Base-by-base conservation (phyloP, 2,329 filamentous ascomycete genomes). In the Epichloe aotearoae region DNA sequence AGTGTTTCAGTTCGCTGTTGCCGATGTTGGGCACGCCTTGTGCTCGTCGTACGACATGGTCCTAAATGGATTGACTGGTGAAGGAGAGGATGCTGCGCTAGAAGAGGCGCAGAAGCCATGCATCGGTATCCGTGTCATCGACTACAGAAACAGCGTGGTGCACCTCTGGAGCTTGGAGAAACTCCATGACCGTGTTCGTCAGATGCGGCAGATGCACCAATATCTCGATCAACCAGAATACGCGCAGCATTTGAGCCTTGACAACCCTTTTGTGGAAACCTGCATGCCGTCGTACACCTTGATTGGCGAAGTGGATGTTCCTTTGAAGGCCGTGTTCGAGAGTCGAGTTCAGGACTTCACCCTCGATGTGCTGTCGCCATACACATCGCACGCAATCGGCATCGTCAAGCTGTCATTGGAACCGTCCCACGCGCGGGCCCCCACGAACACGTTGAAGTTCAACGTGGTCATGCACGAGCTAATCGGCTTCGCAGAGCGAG, bases 391-490 rank as follows among this genome's bases (percentile, higher is more conserved):
- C 59, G 87, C 88, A 8, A 81, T 97, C 53, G 93, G 91, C 43
- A 91, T 96, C 50, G 80, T 98, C 57, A 87, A 89, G 61, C 72
- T 98, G 38, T 91, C 91, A 0, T 72, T 98, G 6, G 93, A 98
- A 63, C 93, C 93, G 14, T 97, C 91, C 0, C 91, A 88, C 46
- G 90, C 91, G 2, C 84, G 94, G 60, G 91, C 90, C 4, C 4
- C 93, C 14, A 86, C 88, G 12, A 93, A 87, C 52, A 96, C 88
- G 2, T 72, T 97, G 52, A 98, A 97, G 64, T 98, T 98, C 71
- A 98, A 97, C 61, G 90, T 97, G 5, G 90, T 97, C 34, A 95
- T 98, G 88, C 90, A 95, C 62, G 89, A 97, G 62, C 80, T 98
- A 69, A 72, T 93, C 37, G 93, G 93, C 1, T 98, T 98, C 59